Evolutionary conservation across 345 rosid species (phyloP), one percentile per base, ranked within the genome.

Genomic region (Bretschneidera sinensis): DNA sequence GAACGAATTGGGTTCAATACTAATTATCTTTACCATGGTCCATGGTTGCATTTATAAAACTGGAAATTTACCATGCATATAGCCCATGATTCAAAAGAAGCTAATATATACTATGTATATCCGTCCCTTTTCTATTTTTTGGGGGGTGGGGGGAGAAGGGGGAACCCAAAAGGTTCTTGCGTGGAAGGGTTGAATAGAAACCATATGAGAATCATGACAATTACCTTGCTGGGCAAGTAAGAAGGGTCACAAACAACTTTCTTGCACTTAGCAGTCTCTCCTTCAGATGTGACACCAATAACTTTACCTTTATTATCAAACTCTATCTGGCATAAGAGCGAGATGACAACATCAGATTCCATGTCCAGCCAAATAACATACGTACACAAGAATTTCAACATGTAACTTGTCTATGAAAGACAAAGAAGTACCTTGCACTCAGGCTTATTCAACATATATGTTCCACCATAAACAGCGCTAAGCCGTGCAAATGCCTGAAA

Each of bases 181-280:
- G 33, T 11, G 22, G 64, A 51, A 33, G 9, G 47, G 21, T 18
- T 51, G 19, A n/a, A 51, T 33, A 20, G 17, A 39, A 39, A 16
- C 16, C 57, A 18, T 51, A 49, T 57, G 39, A 43, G 23, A 7
- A 50, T 9, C 14, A 15, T 25, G 64, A 56, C 31, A 20, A n/a
- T 63, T 78, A 95, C 98, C 96, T 91, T 95, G 80, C 62, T 68
- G 9, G 90, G 78, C 28, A 91, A 78, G 83, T 86, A 95, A 24
- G 96, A 95, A 60, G 98, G 99, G 62, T 95, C 98, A 21, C 99
- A 91, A 55, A 95, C 99, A 76, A 91, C 88, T 77, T 91, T 95
- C 73, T 88, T 88, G 83, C 97, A 86, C 75, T 61, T 85, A n/a
- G 98, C 99, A 64, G 99, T 95, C 84, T 86, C 96, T 54, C 99